Evolutionary conservation across 2,329 filamentous ascomycete genomes (phyloP), one percentile per base, ranked within the genome.

Genomic region (Aspergillus fijiensis): DNA sequence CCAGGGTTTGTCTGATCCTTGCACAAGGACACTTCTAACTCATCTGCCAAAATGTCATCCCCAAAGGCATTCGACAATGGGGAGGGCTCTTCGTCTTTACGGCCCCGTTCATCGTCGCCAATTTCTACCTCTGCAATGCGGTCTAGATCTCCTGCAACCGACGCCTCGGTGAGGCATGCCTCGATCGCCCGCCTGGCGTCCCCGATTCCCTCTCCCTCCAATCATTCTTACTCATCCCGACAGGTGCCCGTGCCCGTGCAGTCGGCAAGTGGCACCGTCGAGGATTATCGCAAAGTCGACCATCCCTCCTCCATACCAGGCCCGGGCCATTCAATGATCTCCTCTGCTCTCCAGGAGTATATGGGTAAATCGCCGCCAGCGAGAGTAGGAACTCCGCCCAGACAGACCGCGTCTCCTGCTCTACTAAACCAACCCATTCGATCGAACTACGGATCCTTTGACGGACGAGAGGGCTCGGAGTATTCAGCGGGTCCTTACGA

Each of bases 371-470:
- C 74, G 49, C 74, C 76, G 49, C 74, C 76, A 29, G 76, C 76
- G 48, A 72, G 69, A 42, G 69, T 74, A 60, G 74, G 70, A 12
- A 81, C 81, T 21, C 80, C 82, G 31, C 78, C 81, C 16, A 72
- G 77, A 67, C 78, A 86, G 59, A 75, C 86, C 47, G 78, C 82
- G 49, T 90, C 89, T 50, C 89, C 88, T 45, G 76, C 79, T 27
- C 80, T 52, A 76, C 82, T 59, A 70, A 82, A 61, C 62, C 79
- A 83, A 60, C 76, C 80, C 12, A 84, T 87, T 3, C 85, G 86
- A 27, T 90, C 88, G 63, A 90, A 89, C 69, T 96, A 95, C 75
- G 94, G 92, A 56, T 96, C 92, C 10, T 92, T 96, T 69, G 91
- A 95, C 64, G 85, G 83, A 53, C 65, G 76, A 69, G 65, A 76